Evolutionary conservation across 164 flowering plant genomes (phyloP), one percentile per base, ranked within the genome.

Genomic region (Cinnamomum micranthum): DNA sequence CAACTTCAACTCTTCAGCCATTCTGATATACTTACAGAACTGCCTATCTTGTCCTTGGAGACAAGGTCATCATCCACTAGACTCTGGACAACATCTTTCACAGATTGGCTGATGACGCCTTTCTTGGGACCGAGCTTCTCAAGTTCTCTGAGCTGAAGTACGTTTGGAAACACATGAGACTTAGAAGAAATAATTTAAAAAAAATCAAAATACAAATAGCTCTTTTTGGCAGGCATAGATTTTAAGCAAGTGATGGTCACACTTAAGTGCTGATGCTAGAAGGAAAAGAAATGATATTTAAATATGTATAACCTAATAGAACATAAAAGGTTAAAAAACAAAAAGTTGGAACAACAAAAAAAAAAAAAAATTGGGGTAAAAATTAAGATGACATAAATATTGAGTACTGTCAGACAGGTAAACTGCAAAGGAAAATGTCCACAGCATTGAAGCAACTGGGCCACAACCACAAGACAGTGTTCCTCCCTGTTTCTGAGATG

Each of bases 51-150:
- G 85, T 95, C 99, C 76, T 92, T 95, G n/a, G 76, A 86, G 69
- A 92, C 98, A 65, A 95, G 97, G 80, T 92, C 98, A 87, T 95
- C 99, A 82, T 95, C 98, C 65, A 95, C 99, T 60, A 95, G 83
- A 86, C 92, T 92, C 77, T 93, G 99, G 74, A 93, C 77, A 73
- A 95, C 99, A 88, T 95, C 99, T 82, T 95, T 95, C 75, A 95
- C 98, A 72, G 99, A 92, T 75, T 93, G 99, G 78, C 82, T 81
- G 78, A 92, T 93, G 12, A 95, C 98, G 73, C 99, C 99, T 85
- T 88, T 95, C 86, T 83, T 90, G 6, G 99, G 98, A 13, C 98
- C 98, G 81, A 84, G 70, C 81, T 93, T 95, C 87, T 95, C 99
- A 74, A 95, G 98, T 79, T 93, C 99, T 86, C 89, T 93, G 12